A percentile compares a stretch with the other conserved stretches of the same genome.
Evolutionary conservation across 1,139 yeast species (phyloP).

Genomic region (Pichia norvegensis): DNA sequence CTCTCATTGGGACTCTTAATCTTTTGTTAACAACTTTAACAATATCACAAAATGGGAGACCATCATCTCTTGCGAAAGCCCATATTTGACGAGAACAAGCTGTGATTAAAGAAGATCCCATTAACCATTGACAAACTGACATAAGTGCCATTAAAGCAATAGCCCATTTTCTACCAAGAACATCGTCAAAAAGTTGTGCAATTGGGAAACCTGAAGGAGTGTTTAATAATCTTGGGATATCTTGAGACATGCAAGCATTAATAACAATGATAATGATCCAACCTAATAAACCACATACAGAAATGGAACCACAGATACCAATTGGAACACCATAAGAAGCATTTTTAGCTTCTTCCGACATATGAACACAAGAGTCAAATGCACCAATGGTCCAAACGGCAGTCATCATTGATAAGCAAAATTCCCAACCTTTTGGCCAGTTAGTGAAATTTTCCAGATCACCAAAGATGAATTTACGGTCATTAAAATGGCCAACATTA

Average conservation of each 20-base stretch:
- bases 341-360: slow-evolving; percentile 63
- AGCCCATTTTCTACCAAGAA: slow-evolving; percentile 65
- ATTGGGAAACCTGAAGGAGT: slow-evolving; percentile 46
- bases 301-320: slow-evolving; percentile 51
- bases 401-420: slow-evolving; percentile 52
- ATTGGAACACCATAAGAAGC: slow-evolving; percentile 62
- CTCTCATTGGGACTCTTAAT: slow-evolving; percentile 51
- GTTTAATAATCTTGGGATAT: slow-evolving; percentile 36
- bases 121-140: slow-evolving; percentile 54
- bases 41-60: slow-evolving; percentile 38
- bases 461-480: slow-evolving; percentile 46
- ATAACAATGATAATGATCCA: slow-evolving; percentile 48
- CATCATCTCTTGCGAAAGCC: slow-evolving; percentile 49
- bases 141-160: slow-evolving; percentile 54
- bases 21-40: slow-evolving; percentile 47
- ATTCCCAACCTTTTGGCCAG: slow-evolving; percentile 66
- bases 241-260: slow-evolving; percentile 49
- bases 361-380: slow-evolving; percentile 65
- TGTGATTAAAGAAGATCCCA: slow-evolving; percentile 53
- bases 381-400: slow-evolving; percentile 64
- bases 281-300: slow-evolving; percentile 55
- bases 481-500: slow-evolving; percentile 30
- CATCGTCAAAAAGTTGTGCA: slow-evolving; percentile 60
- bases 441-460: slow-evolving; percentile 44
- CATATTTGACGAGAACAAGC: slow-evolving; percentile 46